Evolutionary conservation across 1,284 basidiomycete genomes (phyloP).

Genomic region (Earliella scabrosa): DNA sequence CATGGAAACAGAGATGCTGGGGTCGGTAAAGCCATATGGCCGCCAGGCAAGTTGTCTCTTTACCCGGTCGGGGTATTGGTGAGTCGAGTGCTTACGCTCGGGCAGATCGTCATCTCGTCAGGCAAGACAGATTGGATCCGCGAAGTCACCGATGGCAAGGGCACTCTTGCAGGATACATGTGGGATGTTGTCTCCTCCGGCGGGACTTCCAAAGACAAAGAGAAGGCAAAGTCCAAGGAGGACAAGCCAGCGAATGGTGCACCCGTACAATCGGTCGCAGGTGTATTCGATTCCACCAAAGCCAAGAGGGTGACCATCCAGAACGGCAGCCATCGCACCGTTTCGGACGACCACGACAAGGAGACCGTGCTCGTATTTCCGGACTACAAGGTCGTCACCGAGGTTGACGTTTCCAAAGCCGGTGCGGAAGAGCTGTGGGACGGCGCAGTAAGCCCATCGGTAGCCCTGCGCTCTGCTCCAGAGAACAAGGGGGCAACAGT

Average conservation of each 20-base stretch:
- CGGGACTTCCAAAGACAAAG: slow-evolving; percentile 16
- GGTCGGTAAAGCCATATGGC: slow-evolving; percentile 80
- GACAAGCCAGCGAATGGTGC: slow-evolving; percentile 26
- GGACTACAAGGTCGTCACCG: slow-evolving; percentile 83
- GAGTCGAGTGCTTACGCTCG: neutral
- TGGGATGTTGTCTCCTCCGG: slow-evolving; percentile 38
- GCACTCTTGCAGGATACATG: slow-evolving; percentile 71
- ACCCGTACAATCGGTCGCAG: slow-evolving; percentile 40
- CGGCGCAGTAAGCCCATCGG: slow-evolving; percentile 58
- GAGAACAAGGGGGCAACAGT: slow-evolving; percentile 48
- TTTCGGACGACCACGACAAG: slow-evolving; percentile 58
- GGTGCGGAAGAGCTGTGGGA: slow-evolving; percentile 77
- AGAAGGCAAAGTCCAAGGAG: neutral
- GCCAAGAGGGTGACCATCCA: slow-evolving; percentile 71
- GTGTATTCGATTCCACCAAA: slow-evolving; percentile 54
- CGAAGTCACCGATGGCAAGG: slow-evolving; percentile 71
- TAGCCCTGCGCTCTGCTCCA: slow-evolving; percentile 38
- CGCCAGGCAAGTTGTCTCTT: slow-evolving; percentile 59
- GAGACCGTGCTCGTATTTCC: slow-evolving; percentile 88
- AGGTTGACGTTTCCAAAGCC: slow-evolving; percentile 62
- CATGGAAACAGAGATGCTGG: slow-evolving; percentile 79
- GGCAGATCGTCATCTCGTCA: slow-evolving; percentile 83
- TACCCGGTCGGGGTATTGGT: neutral
- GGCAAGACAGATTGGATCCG: slow-evolving; percentile 86
- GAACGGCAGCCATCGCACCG: slow-evolving; percentile 78